Percentiles rank a stretch among this genome's conserved stretches.
Conservation (phyloP, 2,329 filamentous ascomycete genomes). For the Rhinocladiella similis region DNA sequence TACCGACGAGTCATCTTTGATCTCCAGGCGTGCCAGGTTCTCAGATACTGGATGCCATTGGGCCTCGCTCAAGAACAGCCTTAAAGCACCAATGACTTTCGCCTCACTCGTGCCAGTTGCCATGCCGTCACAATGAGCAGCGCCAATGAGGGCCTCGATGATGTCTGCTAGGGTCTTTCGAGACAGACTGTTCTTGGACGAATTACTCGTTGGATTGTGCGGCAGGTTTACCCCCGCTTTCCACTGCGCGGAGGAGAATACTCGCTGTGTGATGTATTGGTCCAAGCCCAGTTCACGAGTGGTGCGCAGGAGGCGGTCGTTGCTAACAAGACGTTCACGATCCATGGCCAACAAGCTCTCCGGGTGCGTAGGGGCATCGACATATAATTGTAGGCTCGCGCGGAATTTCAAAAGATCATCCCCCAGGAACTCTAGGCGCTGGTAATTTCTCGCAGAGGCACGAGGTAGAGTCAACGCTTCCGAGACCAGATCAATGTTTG, state of each 20-base stretch:
- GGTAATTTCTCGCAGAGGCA: conserved; percentile 59
- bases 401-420: conserved; percentile 80
- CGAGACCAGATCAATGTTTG: conserved; percentile 11
- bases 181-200: conserved; percentile 52
- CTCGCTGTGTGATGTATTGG: conserved; percentile 67
- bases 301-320: conserved; percentile 68
- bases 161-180: conserved; percentile 86
- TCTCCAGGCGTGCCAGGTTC: conserved; percentile 11
- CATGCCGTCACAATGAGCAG: conserved; percentile 65
- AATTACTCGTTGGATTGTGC: not conserved
- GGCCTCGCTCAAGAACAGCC: conserved; percentile 63
- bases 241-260: conserved; percentile 74
- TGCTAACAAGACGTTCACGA: conserved; percentile 72
- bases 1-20: not conserved
- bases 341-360: conserved; percentile 72
- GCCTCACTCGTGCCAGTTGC: conserved; percentile 52
- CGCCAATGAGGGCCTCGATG: conserved; percentile 80
- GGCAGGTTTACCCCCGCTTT: conserved; percentile 47
- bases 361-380: conserved; percentile 64
- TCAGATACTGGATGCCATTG: conserved; percentile 55
- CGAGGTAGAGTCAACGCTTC: conserved; percentile 18
- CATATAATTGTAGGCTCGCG: conserved; percentile 65
- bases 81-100: conserved; percentile 50
- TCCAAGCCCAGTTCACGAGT: conserved; percentile 66
- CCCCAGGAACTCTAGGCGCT: conserved; percentile 83